Evolutionary conservation across 2,329 filamentous ascomycete species (phyloP), one percentile per base, ranked within the genome.

Genomic region (Plectosphaerella plurivora): DNA sequence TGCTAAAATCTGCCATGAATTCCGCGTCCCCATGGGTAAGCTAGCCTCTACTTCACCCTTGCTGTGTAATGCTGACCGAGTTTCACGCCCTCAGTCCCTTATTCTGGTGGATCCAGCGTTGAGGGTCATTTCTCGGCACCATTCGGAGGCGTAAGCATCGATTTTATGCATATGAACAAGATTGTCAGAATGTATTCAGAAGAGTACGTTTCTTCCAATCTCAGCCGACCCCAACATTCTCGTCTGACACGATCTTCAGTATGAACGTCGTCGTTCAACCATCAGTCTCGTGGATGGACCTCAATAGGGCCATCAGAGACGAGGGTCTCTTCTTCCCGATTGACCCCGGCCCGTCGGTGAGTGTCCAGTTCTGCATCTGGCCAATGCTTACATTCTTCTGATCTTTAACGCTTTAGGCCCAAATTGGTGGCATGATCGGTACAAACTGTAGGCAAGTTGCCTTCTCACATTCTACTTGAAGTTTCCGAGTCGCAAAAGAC

Each of bases 201-300:
- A 15, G 45, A 46, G 22, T 46, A 16, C 8, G 37, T 37, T n/a
- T 3, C 35, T n/a, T 3, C 8, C 11, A 3, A n/a, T 11, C 15
- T 7, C 15, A 7, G 3, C 8, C 11, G 15, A 3, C 35, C 4
- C 15, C 35, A n/a, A 12, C 3, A 37, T 7, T 11, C 35, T n/a
- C 15, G 3, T n/a, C 35, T 37, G 15, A 37, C 35, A 7, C 15
- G 37, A 14, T 41, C 37, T 15, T n/a, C n/a, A 41, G 37, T 65
- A 91, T 96, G 88, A 92, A 97, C 61, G 79, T 96, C 48, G 88
- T 96, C 5, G 91, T 97, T 3, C 92, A 97, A 67, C 92, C 92
- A 3, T 89, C 88, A 6, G 86, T 97, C 10, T 87, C 88, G n/a
- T 97, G 91, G 91, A 91, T 95, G 79, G 84, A 88, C 50, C 73